Conservation (phyloP, 2,329 filamentous ascomycete species). For the Akanthomyces muscarius region DNA sequence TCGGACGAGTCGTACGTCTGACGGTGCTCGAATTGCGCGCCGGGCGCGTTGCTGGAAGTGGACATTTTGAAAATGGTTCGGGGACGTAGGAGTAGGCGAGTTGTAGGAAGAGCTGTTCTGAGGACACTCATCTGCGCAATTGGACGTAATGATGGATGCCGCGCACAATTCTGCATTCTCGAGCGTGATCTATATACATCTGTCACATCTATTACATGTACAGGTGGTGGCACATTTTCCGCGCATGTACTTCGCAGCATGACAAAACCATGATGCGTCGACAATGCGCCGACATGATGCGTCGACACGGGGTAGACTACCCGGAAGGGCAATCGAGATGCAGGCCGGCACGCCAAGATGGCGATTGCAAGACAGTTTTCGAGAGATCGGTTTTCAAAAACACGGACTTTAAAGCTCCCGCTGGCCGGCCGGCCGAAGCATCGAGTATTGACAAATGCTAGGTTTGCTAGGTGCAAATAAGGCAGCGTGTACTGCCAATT, state of each 20-base stretch:
- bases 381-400: no score
- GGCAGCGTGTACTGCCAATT: no score
- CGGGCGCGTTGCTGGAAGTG: slow-evolving; percentile 30
- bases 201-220: no score
- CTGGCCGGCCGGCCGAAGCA: no score
- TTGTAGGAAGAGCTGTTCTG: neutral
- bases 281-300: neutral
- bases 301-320: neutral
- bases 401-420: no score
- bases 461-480: no score
- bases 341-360: no score
- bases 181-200: neutral
- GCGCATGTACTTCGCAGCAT: neutral
- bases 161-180: neutral
- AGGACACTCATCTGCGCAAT: neutral
- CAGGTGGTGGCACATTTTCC: neutral
- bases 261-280: slow-evolving; percentile 6
- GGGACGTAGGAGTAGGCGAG: neutral
- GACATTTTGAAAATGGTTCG: neutral
- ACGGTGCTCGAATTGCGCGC: slow-evolving; percentile 50
- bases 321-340: neutral
- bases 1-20: slow-evolving; percentile 47
- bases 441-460: no score
- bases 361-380: no score
- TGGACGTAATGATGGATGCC: no score